A percentile compares a stretch with the other conserved stretches of the same genome.
These are phyloP conservation scores for Cladosporium colombiae DNA, from an alignment of 2,329 filamentous ascomycete genomes.

Conservation along the genomic window DNA sequence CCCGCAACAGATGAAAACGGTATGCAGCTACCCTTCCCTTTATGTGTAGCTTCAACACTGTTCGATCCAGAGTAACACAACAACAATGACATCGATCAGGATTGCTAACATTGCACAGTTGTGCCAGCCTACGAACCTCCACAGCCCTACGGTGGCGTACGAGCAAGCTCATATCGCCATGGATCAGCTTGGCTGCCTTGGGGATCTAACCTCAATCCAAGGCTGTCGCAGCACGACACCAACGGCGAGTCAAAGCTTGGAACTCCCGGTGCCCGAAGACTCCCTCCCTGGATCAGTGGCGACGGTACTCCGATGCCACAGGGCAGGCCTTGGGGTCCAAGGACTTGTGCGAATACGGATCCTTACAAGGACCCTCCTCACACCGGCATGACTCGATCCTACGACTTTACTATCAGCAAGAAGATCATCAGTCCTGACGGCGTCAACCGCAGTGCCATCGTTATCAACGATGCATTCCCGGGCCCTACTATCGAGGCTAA, in stretches of 20 bases:
- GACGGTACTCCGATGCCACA: constrained; percentile 25
- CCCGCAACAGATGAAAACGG: constrained; percentile 12
- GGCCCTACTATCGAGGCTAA: constrained; percentile 36
- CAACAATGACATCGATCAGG: neutral
- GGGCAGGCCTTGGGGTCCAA: constrained; percentile 32
- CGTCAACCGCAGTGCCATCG: constrained; percentile 32
- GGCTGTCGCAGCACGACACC: constrained; percentile 28
- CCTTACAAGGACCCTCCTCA: constrained; percentile 32
- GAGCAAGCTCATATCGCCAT: constrained; percentile 17
- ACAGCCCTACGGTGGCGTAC: constrained; percentile 11
- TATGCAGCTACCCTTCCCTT: neutral
- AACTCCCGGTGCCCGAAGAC: constrained; percentile 27
- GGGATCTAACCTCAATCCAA: constrained; percentile 10
- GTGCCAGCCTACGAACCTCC: neutral
- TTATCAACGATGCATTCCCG: constrained; percentile 39
- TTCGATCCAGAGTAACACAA: neutral
- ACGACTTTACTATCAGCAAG: constrained; percentile 36
- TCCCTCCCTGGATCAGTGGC: constrained; percentile 28
- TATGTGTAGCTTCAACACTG: neutral
- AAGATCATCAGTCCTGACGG: constrained; percentile 38
- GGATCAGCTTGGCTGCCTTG: constrained; percentile 17
- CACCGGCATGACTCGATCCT: constrained; percentile 38
- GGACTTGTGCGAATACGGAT: constrained; percentile 32
- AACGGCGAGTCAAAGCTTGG: constrained; percentile 33
- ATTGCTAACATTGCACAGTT: neutral